A percentile compares a stretch with the other conserved stretches of the same genome.
Conservation (phyloP, 805 yeast species). For the Starmerella etchellsii region DNA sequence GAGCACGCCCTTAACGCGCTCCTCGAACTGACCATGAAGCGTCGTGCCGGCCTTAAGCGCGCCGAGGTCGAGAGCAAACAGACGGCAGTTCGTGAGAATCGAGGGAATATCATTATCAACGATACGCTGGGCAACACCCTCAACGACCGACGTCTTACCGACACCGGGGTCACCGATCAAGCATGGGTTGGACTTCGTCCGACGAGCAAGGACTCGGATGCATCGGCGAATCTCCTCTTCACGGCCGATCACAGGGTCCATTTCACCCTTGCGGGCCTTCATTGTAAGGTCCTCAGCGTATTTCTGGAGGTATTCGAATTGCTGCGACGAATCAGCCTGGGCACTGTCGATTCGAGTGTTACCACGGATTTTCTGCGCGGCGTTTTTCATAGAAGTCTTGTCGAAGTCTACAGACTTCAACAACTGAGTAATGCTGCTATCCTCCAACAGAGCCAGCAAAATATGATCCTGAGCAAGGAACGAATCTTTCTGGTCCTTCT, state of each 20-base stretch:
- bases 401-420: conserved; percentile 58
- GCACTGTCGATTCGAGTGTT: conserved; percentile 84
- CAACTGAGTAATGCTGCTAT: conserved; percentile 51
- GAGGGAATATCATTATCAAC: conserved; percentile 91
- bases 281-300: conserved; percentile 92
- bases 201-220: conserved; percentile 87
- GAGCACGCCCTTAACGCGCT: conserved; percentile 90
- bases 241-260: conserved; percentile 97
- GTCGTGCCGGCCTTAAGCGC: conserved; percentile 98
- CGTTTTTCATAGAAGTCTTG: conserved; percentile 59
- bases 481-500: conserved; percentile 77
- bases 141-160: conserved; percentile 95
- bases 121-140: conserved; percentile 96
- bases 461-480: conserved; percentile 92
- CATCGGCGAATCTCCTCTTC: conserved; percentile 96
- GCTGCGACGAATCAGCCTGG: conserved; percentile 79
- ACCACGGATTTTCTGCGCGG: conserved; percentile 73
- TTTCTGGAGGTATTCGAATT: conserved; percentile 71
- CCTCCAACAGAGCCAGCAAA: conserved; percentile 72
- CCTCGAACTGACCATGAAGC: conserved; percentile 97
- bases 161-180: conserved; percentile 98
- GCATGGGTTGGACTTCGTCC: conserved; percentile 94
- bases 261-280: conserved; percentile 82
- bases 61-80: conserved; percentile 85
- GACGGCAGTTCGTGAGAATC: conserved; percentile 63